A percentile compares a stretch with the other conserved stretches of the same genome.
Evolutionary conservation across 2,329 filamentous ascomycete genomes (phyloP).

Genomic region (Penicillium sp.): DNA sequence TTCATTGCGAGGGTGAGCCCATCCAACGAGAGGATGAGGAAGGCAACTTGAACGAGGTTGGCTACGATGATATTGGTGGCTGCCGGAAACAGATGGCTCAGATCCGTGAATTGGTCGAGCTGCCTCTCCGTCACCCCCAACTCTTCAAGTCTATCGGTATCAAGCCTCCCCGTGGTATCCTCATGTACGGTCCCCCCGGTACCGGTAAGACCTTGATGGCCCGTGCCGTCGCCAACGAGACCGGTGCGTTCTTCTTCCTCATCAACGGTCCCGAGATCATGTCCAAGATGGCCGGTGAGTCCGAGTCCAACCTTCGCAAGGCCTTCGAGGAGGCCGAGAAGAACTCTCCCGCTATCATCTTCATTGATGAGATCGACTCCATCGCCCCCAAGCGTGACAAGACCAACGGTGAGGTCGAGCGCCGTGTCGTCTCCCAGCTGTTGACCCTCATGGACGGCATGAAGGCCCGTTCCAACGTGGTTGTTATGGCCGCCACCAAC

Average conservation of each 20-base stretch:
- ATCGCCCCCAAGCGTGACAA: constrained; percentile 99
- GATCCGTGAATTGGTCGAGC: constrained; percentile 97
- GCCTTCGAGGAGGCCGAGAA: constrained; percentile 99
- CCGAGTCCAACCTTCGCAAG: constrained; percentile 96
- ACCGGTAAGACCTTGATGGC: constrained; percentile 99
- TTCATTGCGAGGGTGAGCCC: constrained; percentile 96
- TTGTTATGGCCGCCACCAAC: constrained; percentile 99
- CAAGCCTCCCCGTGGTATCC: constrained; percentile 96
- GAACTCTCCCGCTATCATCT: constrained; percentile 99
- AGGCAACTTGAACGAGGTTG: constrained; percentile 98
- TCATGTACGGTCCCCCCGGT: constrained; percentile 95
- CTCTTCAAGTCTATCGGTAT: constrained; percentile 99
- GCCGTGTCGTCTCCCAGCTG: constrained; percentile 96
- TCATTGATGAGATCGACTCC: constrained; percentile 99
- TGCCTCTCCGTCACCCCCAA: constrained; percentile 94
- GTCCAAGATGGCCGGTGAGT: constrained; percentile 99
- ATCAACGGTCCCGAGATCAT: constrained; percentile 99
- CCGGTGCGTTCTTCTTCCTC: constrained; percentile 98
- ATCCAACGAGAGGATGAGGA: constrained; percentile 99
- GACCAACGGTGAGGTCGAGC: constrained; percentile 98
- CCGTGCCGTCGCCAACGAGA: constrained; percentile 97
- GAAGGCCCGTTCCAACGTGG: constrained; percentile 98
- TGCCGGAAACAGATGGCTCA: constrained; percentile 99
- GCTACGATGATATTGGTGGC: constrained; percentile 98
- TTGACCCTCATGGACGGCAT: constrained; percentile 99